Conservation (phyloP, 2,329 filamentous ascomycete genomes). For the Zasmidium cellare region DNA sequence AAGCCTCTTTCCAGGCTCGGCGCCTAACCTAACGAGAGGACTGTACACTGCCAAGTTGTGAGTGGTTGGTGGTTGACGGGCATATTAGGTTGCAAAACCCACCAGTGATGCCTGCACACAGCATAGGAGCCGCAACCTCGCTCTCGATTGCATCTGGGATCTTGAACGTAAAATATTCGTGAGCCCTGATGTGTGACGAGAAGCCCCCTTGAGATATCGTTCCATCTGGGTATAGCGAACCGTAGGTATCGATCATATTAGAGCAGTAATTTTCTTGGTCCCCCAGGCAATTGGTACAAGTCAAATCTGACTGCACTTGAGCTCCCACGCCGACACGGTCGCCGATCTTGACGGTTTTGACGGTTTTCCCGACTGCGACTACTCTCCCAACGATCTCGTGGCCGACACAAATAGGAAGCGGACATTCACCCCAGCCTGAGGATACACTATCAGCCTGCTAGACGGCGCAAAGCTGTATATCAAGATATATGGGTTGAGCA, state of each 20-base stretch:
- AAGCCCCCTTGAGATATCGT: constrained; percentile 68
- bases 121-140: constrained; percentile 66
- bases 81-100: too few species aligned
- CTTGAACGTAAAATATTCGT: constrained; percentile 74
- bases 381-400: constrained; percentile 59
- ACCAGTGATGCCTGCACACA: constrained; percentile 86
- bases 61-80: too few species aligned
- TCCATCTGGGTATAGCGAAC: constrained; percentile 54
- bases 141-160: constrained; percentile 71
- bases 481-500: too few species aligned
- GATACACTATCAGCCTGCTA: too few species aligned
- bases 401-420: constrained; percentile 64
- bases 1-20: constrained; percentile 76
- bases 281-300: constrained; percentile 51
- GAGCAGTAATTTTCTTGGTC: constrained; percentile 57
- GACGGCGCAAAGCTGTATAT: too few species aligned
- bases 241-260: constrained; percentile 52
- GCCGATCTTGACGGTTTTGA: constrained; percentile 49
- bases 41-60: too few species aligned
- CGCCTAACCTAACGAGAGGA: constrained; percentile 73
- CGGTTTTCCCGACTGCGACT: constrained; percentile 51
- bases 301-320: constrained; percentile 51
- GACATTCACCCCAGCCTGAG: constrained; percentile 68
- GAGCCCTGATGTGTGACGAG: constrained; percentile 66
- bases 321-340: constrained; percentile 51